Evolutionary conservation across 2,329 filamentous ascomycete genomes (phyloP), one percentile per base, ranked within the genome.

Genomic region (Calonectria honghensis): DNA sequence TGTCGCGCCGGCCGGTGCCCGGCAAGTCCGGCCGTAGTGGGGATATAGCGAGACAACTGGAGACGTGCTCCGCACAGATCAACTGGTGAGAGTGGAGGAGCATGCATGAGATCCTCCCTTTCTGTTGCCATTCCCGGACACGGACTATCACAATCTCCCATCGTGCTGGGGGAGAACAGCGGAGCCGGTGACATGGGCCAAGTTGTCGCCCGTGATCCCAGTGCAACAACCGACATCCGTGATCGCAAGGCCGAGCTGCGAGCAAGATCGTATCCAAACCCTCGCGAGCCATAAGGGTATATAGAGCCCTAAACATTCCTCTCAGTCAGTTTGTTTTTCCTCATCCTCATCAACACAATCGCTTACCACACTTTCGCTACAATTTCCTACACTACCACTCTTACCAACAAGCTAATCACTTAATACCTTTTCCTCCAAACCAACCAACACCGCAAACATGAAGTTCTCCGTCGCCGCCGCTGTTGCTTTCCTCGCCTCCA

Each of bases 391-490:
- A 35, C 27, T 35, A 10, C 32, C 32, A 35, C 57, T 45, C 57
- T 63, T 31, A 63, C 27, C 52, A 57, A 59, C 57, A 63, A 63
- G 37, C 29, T 63, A 63, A 63, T 63, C 24, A 63, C 57, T 63
- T 63, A 63, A 63, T 63, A 39, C 27, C n/a, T n/a, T 37, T 24
- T 39, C 6, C 35, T 63, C 29, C 37, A 54, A 39, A 48, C 18
- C 41, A 35, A 61, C 57, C 65, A 74, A 70, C 32, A 77, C 80
- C 75, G 71, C 76, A 77, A 87, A 66, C 35, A 89, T 89, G 87
- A 86, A 88, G 79, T 81, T 88, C 84, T 84, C 86, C 76, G 82
- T 85, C 74, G 79, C 87, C 78, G 67, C 86, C 75, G 77, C 84
- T 76, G 74, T 82, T 78, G 76, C 85, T 78, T 57, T 85, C 75